These are phyloP conservation scores for Hydnomerulius pinastri DNA, from an alignment of 768 basidiomycete species.

Conservation along the genomic window DNA sequence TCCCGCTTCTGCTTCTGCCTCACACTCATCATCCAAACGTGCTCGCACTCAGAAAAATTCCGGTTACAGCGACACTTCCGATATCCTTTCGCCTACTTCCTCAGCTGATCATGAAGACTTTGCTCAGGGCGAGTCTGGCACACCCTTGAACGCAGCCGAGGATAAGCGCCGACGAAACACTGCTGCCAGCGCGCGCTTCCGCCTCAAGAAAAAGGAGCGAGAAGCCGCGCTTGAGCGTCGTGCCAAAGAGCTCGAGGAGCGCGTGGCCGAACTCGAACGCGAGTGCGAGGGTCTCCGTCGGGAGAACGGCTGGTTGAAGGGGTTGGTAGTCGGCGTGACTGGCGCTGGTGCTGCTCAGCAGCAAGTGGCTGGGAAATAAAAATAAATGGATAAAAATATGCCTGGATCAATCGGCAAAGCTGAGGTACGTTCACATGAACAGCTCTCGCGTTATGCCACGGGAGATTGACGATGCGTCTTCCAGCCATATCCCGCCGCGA, in stretches of 20 bases:
- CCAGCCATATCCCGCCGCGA: neutral
- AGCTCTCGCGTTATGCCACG: neutral
- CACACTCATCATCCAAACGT: slow-evolving; percentile 50
- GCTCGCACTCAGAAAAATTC: slow-evolving; percentile 57
- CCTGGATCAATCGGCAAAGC: neutral
- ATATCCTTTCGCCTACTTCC: slow-evolving; percentile 29
- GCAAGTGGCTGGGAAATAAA: slow-evolving; percentile 22
- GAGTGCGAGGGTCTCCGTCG: slow-evolving; percentile 87
- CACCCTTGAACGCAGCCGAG: slow-evolving; percentile 58
- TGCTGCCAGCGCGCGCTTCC: slow-evolving; percentile 89
- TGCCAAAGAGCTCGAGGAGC: slow-evolving; percentile 80
- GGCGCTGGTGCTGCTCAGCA: slow-evolving; percentile 54
- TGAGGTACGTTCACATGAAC: neutral
- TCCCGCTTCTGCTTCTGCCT: slow-evolving; percentile 17
- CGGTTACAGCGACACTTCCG: slow-evolving; percentile 24
- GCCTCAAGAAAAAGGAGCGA: slow-evolving; percentile 94
- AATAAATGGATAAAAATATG: neutral
- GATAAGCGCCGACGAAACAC: slow-evolving; percentile 95
- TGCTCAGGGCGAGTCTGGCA: slow-evolving; percentile 15
- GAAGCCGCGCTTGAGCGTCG: slow-evolving; percentile 86
- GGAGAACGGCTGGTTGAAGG: slow-evolving; percentile 93
- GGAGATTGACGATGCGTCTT: neutral
- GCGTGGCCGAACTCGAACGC: slow-evolving; percentile 81
- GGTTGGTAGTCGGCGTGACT: slow-evolving; percentile 85
- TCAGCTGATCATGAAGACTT: slow-evolving; percentile 31